Conservation (phyloP, 108 stramenopile species). For the Fragilaria radians region DNA sequence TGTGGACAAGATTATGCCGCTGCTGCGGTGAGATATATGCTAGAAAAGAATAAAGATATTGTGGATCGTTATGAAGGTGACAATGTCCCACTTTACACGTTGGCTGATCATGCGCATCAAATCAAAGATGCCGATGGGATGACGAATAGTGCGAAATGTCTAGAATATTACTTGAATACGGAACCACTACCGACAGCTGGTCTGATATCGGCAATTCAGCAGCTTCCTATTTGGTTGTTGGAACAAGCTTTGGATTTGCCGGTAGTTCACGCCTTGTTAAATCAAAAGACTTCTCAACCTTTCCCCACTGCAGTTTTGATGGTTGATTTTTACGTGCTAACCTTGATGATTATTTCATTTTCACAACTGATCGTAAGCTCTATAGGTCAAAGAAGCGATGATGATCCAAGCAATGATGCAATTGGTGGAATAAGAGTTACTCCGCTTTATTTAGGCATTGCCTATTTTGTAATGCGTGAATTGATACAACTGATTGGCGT, state of each 20-base stretch:
- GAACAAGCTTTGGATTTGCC: slow-evolving; percentile 31
- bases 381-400: slow-evolving; percentile 20
- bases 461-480: slow-evolving; percentile 34
- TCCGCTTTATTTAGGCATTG: slow-evolving; percentile 43
- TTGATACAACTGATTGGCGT: slow-evolving; percentile 36
- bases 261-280: slow-evolving; percentile 33
- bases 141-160: slow-evolving; percentile 28
- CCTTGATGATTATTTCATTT: slow-evolving; percentile 29
- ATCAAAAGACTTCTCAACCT: slow-evolving; percentile 31
- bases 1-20: too few species aligned
- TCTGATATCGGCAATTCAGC: slow-evolving; percentile 40
- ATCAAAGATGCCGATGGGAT: too few species aligned
- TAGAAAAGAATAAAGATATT: too few species aligned
- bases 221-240: slow-evolving; percentile 34
- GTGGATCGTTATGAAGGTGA: too few species aligned
- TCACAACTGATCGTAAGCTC: slow-evolving; percentile 16
- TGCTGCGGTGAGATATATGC: too few species aligned
- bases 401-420: neutral
- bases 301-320: slow-evolving; percentile 43
- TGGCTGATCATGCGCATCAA: too few species aligned
- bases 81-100: too few species aligned
- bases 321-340: slow-evolving; percentile 30
- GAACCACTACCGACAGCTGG: slow-evolving; percentile 30
- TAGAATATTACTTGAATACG: slow-evolving; percentile 25
- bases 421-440: slow-evolving; percentile 7